phyloP scores from a whole-genome alignment of 2,329 filamentous ascomycete species.

The Botrytis byssoidea region DNA sequence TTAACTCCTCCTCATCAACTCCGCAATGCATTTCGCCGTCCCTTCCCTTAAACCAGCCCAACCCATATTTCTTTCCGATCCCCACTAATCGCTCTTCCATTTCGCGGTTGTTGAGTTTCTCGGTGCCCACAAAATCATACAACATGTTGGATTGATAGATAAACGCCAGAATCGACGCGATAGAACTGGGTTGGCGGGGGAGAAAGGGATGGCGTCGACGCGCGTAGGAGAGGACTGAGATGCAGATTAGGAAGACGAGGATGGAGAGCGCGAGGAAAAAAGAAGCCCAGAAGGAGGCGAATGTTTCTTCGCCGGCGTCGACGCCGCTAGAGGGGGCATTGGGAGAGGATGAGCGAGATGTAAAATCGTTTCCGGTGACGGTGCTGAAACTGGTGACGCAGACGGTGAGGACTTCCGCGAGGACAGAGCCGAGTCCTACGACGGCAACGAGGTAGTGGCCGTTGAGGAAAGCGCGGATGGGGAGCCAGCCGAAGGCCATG shows the following conservation, averaged over 20 bases:
- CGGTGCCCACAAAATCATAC: slow-evolving; percentile 70
- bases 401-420: slow-evolving; percentile 72
- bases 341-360: slow-evolving; percentile 31
- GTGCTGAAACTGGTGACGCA: slow-evolving; percentile 64
- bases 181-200: slow-evolving; percentile 75
- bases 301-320: slow-evolving; percentile 57
- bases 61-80: slow-evolving; percentile 66
- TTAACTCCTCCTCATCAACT: slow-evolving; percentile 73
- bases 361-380: slow-evolving; percentile 62
- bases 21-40: slow-evolving; percentile 74
- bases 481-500: slow-evolving; percentile 65
- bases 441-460: slow-evolving; percentile 64
- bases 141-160: slow-evolving; percentile 82
- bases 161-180: slow-evolving; percentile 72
- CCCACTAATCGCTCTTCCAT: slow-evolving; percentile 61
- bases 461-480: slow-evolving; percentile 60
- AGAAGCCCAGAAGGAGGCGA: slow-evolving; percentile 64
- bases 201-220: slow-evolving; percentile 68
- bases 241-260: slow-evolving; percentile 54
- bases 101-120: slow-evolving; percentile 51
- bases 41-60: slow-evolving; percentile 74
- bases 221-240: slow-evolving; percentile 59
- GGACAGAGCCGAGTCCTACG: slow-evolving; percentile 67
- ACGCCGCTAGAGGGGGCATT: neutral
- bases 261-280: slow-evolving; percentile 62